Evolutionary conservation across 345 rosid species (phyloP), one percentile per base, ranked within the genome.

Genomic region (Eucalyptus urophylla): DNA sequence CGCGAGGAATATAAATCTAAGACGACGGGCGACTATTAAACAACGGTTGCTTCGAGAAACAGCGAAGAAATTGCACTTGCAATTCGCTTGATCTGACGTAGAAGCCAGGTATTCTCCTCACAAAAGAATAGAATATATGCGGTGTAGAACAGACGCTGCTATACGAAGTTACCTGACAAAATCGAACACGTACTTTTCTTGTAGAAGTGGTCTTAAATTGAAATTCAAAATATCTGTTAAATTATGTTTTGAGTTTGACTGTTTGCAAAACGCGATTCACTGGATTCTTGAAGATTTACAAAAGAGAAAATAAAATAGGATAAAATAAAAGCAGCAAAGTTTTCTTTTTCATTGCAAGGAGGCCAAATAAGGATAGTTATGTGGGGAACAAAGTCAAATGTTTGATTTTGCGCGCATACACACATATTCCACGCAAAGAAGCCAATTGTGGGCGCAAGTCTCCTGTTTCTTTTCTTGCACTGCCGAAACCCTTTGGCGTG

Each of bases 231-330:
- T 51, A 51, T 51, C 1, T 49, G 0, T 49, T 49, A 49, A 49
- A 49, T 49, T 49, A 49, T 49, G 0, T 49, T 0, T 49, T 0
- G 1, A 49, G 50, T 49, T 49, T 49, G 50, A 49, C 0, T 0
- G 1, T 49, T 49, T 49, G 1, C 6, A 49, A 49, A 49, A 49
- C 2, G 5, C 1, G 50, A 49, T 49, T 49, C 2, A 14, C 1
- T 13, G 6, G 6, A 13, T 2, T 13, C 15, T 49, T 49, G 50
- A 49, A 49, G 50, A 13, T 49, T 49, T 13, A 49, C 2, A 49
- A 49, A 49, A 49, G 49, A 13, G 15, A 0, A 14, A 49, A 49
- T 49, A 49, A 14, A 2, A 49, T 49, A 43, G 2, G 44, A 43
- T 2, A 49, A 49, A 14, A 5, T 5, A 14, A 0, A 49, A 14